phyloP scores from a whole-genome alignment of 768 basidiomycete species.

The Amanita exitialis region DNA sequence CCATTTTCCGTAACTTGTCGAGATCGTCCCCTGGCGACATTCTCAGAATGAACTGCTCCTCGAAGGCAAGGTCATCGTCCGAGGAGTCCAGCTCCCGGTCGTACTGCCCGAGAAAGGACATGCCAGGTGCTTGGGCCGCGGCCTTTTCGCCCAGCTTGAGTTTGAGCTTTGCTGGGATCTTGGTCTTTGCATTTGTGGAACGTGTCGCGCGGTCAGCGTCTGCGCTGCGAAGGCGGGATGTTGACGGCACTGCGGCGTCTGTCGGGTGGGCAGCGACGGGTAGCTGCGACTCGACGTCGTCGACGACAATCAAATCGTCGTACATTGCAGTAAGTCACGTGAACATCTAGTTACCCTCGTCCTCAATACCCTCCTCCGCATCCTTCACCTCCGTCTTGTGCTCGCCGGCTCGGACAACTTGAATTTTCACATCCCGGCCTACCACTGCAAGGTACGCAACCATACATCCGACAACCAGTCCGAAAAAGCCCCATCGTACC shows the following conservation, averaged over 20 bases:
- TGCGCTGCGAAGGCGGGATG: conserved; percentile 25
- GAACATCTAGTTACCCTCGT: conserved; percentile 3
- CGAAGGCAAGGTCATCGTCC: conserved; percentile 89
- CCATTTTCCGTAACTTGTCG: conserved; percentile 73
- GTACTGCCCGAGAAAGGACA: conserved; percentile 84
- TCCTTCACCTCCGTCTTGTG: conserved; percentile 7
- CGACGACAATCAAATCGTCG: conserved; percentile 54
- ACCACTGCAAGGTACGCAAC: conserved; percentile 26
- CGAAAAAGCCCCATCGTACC: conserved; percentile 45
- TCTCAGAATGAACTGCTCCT: conserved; percentile 92
- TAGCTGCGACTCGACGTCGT: conserved; percentile 38
- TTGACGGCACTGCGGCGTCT: conserved; percentile 6
- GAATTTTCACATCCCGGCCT: conserved; percentile 7
- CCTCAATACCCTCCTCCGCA: not conserved
- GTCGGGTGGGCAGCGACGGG: conserved; percentile 21
- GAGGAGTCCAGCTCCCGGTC: conserved; percentile 94
- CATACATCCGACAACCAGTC: conserved; percentile 32
- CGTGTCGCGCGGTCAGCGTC: conserved; percentile 46
- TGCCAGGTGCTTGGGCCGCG: conserved; percentile 71
- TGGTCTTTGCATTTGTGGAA: conserved; percentile 36
- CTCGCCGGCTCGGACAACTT: conserved; percentile 6
- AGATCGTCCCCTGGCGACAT: conserved; percentile 81
- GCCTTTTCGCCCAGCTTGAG: conserved; percentile 82
- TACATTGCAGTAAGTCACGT: conserved; percentile 27
- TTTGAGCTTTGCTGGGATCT: conserved; percentile 70